Evolutionary conservation across 768 basidiomycete genomes (phyloP).

Genomic region (Suillus decipiens): DNA sequence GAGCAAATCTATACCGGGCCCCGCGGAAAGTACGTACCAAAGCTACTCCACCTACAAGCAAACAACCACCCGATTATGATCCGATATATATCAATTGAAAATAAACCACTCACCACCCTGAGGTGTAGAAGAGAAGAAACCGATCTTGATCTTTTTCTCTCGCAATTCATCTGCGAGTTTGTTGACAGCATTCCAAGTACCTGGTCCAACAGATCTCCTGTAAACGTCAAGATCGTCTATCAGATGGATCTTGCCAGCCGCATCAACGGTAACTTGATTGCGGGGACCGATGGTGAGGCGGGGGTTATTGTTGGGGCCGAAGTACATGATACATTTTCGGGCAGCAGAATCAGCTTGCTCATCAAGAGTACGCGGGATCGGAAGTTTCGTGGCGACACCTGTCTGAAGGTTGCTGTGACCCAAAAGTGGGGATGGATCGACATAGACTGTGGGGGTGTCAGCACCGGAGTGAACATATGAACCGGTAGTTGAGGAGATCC

Average conservation of each 20-base stretch:
- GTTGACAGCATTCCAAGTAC: constrained; percentile 80
- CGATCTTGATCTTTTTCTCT: constrained; percentile 85
- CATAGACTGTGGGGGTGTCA: constrained; percentile 72
- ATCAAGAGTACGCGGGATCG: constrained; percentile 75
- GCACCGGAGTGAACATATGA: constrained; percentile 77
- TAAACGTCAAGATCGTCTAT: constrained; percentile 82
- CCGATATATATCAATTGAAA: constrained; percentile 13
- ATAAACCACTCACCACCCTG: constrained; percentile 69
- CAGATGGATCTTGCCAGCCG: constrained; percentile 82
- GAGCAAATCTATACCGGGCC: constrained; percentile 13
- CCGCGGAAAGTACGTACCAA: constrained; percentile 55
- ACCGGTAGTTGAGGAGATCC: constrained; percentile 77
- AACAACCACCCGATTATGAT: constrained; percentile 27
- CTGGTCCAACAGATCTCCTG: constrained; percentile 65
- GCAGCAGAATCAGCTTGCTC: constrained; percentile 88
- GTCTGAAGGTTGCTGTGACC: constrained; percentile 40
- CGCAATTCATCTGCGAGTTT: constrained; percentile 84
- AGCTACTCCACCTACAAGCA: constrained; percentile 79
- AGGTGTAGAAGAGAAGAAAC: constrained; percentile 94
- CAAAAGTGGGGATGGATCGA: constrained; percentile 56
- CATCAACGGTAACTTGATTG: constrained; percentile 88
- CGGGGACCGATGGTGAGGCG: constrained; percentile 79
- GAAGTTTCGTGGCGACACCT: constrained; percentile 57
- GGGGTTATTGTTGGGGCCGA: constrained; percentile 81
- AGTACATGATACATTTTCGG: constrained; percentile 83